Evolutionary conservation across 139 green algal genomes (phyloP), one percentile per base, ranked within the genome.

Genomic region (Ostreobium quekettii): DNA sequence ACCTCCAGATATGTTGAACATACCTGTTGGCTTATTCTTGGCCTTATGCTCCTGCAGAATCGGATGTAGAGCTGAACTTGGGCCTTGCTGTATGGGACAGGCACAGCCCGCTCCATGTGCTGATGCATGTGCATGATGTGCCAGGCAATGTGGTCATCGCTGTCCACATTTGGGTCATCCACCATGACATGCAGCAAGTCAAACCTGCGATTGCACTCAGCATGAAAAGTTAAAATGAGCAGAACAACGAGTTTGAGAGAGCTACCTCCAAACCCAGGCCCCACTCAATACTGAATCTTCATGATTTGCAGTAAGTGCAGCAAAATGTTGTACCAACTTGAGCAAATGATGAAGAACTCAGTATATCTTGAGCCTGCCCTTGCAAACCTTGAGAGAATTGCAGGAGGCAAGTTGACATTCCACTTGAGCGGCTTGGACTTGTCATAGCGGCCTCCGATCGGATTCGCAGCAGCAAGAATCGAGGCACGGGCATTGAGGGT

Each of bases 381-480:
- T n/a, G n/a, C n/a, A n/a, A 28, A 92, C 86, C 87, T 74, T 1
- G 89, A 96, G 36, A 96, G 73, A 64, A 96, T 94, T 32, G 90
- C 86, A n/a, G 90, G 86, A 3, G 90, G 89, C 58, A 96, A 83
- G 1, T 80, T 80, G 32, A 96, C 85, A 71, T 96, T 96, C 76
- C 89, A 86, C 73, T 90, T 91, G 30, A 98, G 78, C 22, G 88
- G 85, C 76, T 93, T 93, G 66, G 70, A 81, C 48, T 81, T 82
- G 81, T 99, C 93, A 71, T 99, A 99, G 19, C 93, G 87, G 2
- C 93, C 93, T 49, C 78, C 80, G 30, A 89, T 57, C 11, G 93
- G 93, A 77, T 99, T 99, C 37, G 93, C 93, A 24, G 93, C 93
- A 4, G 93, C 93, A 47, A 99, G 83, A 42, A 99, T 95, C 33